Percentiles rank a stretch among this genome's conserved stretches.
Conservation (phyloP, 768 basidiomycete species). For the Serendipita sp. region DNA sequence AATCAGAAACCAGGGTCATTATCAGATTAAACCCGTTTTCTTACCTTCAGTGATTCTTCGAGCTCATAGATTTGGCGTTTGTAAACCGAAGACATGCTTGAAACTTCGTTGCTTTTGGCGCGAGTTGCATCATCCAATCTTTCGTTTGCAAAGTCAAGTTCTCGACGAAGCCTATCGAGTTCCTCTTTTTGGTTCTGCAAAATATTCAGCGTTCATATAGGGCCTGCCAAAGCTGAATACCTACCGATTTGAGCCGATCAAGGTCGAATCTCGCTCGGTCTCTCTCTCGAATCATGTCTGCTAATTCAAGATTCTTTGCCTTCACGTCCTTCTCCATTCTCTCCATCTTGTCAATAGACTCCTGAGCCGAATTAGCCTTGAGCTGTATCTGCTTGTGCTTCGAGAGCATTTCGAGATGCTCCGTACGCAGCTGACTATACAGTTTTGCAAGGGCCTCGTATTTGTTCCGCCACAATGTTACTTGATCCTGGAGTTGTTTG, state of each 20-base stretch:
- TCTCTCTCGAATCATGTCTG: conserved; percentile 96
- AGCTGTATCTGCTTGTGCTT: conserved; percentile 97
- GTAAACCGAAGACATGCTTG: conserved; percentile 75
- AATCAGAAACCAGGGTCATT: background rate
- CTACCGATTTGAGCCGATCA: conserved; percentile 70
- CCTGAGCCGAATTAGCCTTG: conserved; percentile 95
- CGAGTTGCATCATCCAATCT: conserved; percentile 89
- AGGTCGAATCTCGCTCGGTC: conserved; percentile 92
- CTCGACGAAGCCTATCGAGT: conserved; percentile 77
- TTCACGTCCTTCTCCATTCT: conserved; percentile 97
- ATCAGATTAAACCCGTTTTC: conserved; percentile 15
- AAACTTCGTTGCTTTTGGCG: conserved; percentile 86
- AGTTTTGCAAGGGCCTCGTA: conserved; percentile 97
- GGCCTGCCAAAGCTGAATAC: conserved; percentile 10
- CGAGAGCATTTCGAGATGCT: conserved; percentile 91
- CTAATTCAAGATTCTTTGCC: conserved; percentile 94
- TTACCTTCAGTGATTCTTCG: conserved; percentile 84
- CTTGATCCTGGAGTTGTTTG: conserved; percentile 90
- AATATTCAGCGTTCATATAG: background rate
- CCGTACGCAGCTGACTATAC: conserved; percentile 93
- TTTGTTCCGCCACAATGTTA: conserved; percentile 92
- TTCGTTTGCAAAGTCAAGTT: conserved; percentile 89
- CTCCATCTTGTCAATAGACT: conserved; percentile 96
- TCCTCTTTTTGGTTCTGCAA: conserved; percentile 78
- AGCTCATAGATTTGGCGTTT: conserved; percentile 91